Evolutionary conservation across 202 grass and related monocot genomes (phyloP).

Genomic region (Saccharum hybrid): DNA sequence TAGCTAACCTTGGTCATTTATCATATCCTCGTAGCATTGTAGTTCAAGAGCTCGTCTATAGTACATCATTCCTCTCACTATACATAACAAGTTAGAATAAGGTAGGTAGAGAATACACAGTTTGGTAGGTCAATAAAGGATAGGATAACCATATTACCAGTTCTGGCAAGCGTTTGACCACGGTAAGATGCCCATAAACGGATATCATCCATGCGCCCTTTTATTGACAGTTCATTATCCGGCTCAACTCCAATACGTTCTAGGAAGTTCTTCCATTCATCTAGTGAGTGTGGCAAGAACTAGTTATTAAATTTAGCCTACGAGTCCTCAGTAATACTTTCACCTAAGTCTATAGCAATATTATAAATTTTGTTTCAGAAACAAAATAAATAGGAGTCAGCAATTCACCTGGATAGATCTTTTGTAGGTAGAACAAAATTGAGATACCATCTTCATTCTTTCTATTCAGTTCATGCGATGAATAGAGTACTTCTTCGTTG

Average conservation of each 20-base stretch:
- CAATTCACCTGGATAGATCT: slow-evolving; percentile 90
- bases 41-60: slow-evolving; percentile 82
- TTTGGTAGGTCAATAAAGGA: slow-evolving; percentile 31
- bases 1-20: slow-evolving; percentile 58
- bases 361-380: slow-evolving; percentile 26
- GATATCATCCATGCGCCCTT: slow-evolving; percentile 55
- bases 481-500: slow-evolving; percentile 90
- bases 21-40: slow-evolving; percentile 75
- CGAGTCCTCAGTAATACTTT: slow-evolving; percentile 6
- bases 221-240: slow-evolving; percentile 46
- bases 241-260: slow-evolving; percentile 54
- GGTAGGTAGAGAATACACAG: slow-evolving; percentile 35
- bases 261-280: slow-evolving; percentile 88
- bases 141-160: slow-evolving; percentile 58
- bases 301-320: slow-evolving; percentile 26
- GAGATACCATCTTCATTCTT: slow-evolving; percentile 98
- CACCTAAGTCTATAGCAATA: slow-evolving; percentile 10
- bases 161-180: slow-evolving; percentile 92
- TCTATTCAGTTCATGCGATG: slow-evolving; percentile 65
- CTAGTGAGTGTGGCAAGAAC: slow-evolving; percentile 48
- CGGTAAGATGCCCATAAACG: slow-evolving; percentile 90
- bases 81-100: slow-evolving; percentile 45
- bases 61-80: slow-evolving; percentile 99
- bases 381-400: slow-evolving; percentile 19
- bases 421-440: slow-evolving; percentile 85